phyloP scores from a whole-genome alignment of 2,329 filamentous ascomycete species.

The Venturia oleaginea region DNA sequence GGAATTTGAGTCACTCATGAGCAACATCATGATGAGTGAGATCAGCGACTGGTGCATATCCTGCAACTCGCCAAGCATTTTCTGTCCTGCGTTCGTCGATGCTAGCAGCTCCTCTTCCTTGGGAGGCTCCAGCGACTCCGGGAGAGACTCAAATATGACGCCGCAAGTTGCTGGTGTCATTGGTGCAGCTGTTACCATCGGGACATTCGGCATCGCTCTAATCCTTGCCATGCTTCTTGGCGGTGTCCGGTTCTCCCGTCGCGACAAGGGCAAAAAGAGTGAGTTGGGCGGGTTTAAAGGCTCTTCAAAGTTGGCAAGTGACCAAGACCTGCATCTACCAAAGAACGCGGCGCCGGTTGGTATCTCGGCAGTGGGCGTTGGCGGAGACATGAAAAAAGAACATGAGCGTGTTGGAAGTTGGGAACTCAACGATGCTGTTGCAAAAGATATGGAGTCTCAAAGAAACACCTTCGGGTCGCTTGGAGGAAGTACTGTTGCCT shows the following conservation, averaged over 20 bases:
- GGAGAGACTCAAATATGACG: conserved; percentile 21
- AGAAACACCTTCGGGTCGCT: conserved; percentile 6
- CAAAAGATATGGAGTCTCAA: conserved; percentile 16
- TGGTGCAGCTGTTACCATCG: conserved; percentile 45
- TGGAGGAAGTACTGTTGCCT: conserved; percentile 20
- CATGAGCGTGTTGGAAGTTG: conserved; percentile 50
- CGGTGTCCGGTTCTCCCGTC: conserved; percentile 11
- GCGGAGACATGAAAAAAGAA: conserved; percentile 27
- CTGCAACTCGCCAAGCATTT: conserved; percentile 39
- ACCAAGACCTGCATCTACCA: conserved; percentile 42
- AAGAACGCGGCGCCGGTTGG: conserved; percentile 28
- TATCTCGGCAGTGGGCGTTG: conserved; percentile 22
- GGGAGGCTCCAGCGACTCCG: neutral
- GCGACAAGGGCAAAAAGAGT: conserved; percentile 29
- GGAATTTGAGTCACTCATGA: conserved; percentile 41
- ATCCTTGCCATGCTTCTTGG: conserved; percentile 21
- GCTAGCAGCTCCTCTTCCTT: conserved; percentile 1
- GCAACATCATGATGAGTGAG: conserved; percentile 33
- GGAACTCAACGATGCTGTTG: conserved; percentile 39
- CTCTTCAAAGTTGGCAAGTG: conserved; percentile 43
- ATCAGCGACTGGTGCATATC: conserved; percentile 43
- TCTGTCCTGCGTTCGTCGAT: conserved; percentile 37
- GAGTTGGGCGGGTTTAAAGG: conserved; percentile 49
- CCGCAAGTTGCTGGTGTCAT: conserved; percentile 46
- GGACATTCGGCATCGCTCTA: conserved; percentile 34